Evolutionary conservation across 2,329 filamentous ascomycete species (phyloP), one percentile per base, ranked within the genome.

Genomic region (Aureobasidium sp.): DNA sequence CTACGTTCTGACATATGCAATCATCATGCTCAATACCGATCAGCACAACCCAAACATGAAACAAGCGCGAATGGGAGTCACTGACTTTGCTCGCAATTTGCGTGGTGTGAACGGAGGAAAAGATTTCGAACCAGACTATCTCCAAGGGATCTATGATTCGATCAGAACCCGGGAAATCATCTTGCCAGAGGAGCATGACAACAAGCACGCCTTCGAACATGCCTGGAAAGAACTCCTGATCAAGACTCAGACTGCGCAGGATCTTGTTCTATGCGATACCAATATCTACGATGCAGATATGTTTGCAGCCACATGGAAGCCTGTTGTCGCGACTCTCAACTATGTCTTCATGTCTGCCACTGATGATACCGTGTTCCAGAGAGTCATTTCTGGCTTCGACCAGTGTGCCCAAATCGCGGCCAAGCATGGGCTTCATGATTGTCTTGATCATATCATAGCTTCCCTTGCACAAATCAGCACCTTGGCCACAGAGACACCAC

Each of bases 261-360:
- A 87, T 57, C 79, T 97, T 48, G 78, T 88, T 37, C 79, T 93
- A 34, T 95, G 91, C 72, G 83, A 96, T 67, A 96, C 93, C 5
- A 97, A 97, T 71, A 86, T 96, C 42, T 99, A 91, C 73, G 95
- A 99, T 74, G 90, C 92, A 4, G 92, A 99, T 71, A 97, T 99
- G 90, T 99, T 99, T 73, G 86, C 89, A 62, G 89, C 91, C 27
- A 97, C 92, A 0, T 99, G 95, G 94, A 91, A 85, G 71, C 93
- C 95, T 0, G 91, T 99, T 54, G 83, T 99, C 41, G 92, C 94
- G 3, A 97, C 95, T 0, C 79, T 99, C 60, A 95, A 94, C 13
- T 99, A 97, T 71, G 94, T 99, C 3, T 99, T 99, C 78, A 96
- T 97, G 88, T 97, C 93, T 39, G 95, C 95, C 16, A 96, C 91